Base-by-base conservation (phyloP, 768 basidiomycete genomes). In the Mycena capillaripes region DNA sequence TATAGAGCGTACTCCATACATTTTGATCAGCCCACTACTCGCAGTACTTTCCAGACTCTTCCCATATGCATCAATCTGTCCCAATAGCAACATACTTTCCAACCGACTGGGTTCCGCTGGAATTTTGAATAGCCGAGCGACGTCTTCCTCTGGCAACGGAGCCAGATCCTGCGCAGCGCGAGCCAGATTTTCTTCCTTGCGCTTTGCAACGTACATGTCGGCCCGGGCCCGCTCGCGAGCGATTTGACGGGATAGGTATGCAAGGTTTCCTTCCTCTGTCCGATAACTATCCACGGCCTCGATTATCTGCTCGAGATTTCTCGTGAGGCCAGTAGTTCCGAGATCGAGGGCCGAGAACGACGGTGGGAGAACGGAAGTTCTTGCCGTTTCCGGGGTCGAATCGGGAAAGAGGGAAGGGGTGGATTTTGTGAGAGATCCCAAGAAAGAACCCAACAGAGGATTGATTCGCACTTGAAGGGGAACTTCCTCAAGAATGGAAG, bases 261-360 rank as follows among this genome's bases (percentile, higher is more conserved):
- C 96, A 74, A 97, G 88, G 82, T 97, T 97, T 60, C 95, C 94
- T 78, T 97, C 95, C 82, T 98, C 97, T 65, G 94, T 95, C 77
- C 92, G 91, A 84, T 96, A 95, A 76, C 85, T 89, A 83, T 96
- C 95, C 70, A 97, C 86, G 0, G 93, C 90, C 81, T 97, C 95
- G 71, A 95, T 90, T 59, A 97, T 91, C 80, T 93, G 90, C 84
- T 95, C 94, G 74, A 97, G 83, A 80, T 94, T 94, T 79, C 88
- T 88, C 64, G 93, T 90, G 60, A 95, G 85, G 10, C 92, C 89
- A 6, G 87, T 84, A 30, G 89, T 89, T 38, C 93, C 92, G 58
- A 95, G 88, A 83, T 95, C 87, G 66, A 97, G 88, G 59, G 87
- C 83, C 10, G 90, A 85, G 84, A 90, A 95, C 27, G 93, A 89